Percentiles rank a stretch among this genome's conserved stretches.
Conservation (phyloP, 202 grass and related monocot genomes). For the Tripidium arundinaceum region DNA sequence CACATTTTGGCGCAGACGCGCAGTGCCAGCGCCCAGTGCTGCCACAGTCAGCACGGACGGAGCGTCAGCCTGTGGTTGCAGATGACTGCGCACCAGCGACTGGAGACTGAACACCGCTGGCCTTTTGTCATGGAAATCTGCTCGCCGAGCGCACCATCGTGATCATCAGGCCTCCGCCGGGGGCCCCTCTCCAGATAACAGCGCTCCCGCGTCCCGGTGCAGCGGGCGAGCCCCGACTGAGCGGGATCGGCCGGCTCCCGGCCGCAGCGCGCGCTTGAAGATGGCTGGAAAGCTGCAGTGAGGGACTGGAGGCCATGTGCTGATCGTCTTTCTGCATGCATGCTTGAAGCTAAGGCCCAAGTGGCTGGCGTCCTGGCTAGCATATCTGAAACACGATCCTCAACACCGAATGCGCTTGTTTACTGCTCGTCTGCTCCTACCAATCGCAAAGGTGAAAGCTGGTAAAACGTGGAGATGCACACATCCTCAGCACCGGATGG, state of each 20-base stretch:
- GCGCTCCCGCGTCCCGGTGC: too few species aligned
- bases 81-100: too few species aligned
- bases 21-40: too few species aligned
- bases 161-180: background rate
- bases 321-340: background rate
- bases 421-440: too few species aligned
- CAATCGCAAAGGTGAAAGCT: too few species aligned
- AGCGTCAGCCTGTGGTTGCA: background rate
- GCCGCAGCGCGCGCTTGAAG: background rate
- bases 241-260: background rate
- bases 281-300: background rate
- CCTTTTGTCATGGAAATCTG: background rate
- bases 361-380: too few species aligned
- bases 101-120: too few species aligned
- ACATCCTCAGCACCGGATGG: background rate
- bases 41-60: too few species aligned
- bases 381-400: background rate
- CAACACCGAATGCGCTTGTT: too few species aligned
- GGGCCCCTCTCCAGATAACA: background rate
- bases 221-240: background rate
- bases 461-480: too few species aligned
- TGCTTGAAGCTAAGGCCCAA: background rate
- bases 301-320: background rate
- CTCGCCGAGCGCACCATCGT: background rate
- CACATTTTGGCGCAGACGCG: too few species aligned